phyloP scores from a whole-genome alignment of 805 yeast species.

The Kregervanrija delftensis region DNA sequence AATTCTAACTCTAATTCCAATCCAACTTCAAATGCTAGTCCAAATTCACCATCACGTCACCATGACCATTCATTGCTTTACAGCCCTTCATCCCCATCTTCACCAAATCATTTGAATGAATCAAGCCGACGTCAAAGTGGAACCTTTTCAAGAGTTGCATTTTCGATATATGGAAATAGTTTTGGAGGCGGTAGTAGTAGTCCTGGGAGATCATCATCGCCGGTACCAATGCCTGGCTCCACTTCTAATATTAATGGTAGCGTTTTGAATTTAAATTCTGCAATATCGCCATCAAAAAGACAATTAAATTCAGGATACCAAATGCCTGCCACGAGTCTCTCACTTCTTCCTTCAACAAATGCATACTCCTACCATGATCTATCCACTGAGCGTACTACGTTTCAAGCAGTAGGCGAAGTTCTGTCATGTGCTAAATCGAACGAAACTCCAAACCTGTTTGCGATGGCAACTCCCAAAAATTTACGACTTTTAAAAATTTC shows the following conservation, averaged over 20 bases:
- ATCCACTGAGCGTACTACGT: conserved; percentile 20
- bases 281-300: conserved; percentile 7
- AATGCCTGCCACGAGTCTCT: conserved; percentile 17
- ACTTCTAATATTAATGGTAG: background rate
- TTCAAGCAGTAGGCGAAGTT: conserved; percentile 29
- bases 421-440: conserved; percentile 27
- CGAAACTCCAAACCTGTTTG: conserved; percentile 29
- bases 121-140: conserved; percentile 25
- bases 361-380: conserved; percentile 20
- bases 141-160: conserved; percentile 47
- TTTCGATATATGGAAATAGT: conserved; percentile 45
- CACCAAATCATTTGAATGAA: conserved; percentile 17
- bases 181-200: too few species aligned
- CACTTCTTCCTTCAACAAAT: conserved; percentile 12
- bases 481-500: conserved; percentile 33
- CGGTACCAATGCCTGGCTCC: background rate
- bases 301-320: conserved; percentile 10
- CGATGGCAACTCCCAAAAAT: conserved; percentile 36
- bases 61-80: background rate
- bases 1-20: background rate
- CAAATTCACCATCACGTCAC: background rate
- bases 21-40: background rate
- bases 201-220: too few species aligned
- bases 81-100: conserved; percentile 14
- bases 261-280: conserved; percentile 2